Evolutionary conservation across 1,139 yeast genomes (phyloP), one percentile per base, ranked within the genome.

Genomic region (Saccharomyces hybrid): DNA sequence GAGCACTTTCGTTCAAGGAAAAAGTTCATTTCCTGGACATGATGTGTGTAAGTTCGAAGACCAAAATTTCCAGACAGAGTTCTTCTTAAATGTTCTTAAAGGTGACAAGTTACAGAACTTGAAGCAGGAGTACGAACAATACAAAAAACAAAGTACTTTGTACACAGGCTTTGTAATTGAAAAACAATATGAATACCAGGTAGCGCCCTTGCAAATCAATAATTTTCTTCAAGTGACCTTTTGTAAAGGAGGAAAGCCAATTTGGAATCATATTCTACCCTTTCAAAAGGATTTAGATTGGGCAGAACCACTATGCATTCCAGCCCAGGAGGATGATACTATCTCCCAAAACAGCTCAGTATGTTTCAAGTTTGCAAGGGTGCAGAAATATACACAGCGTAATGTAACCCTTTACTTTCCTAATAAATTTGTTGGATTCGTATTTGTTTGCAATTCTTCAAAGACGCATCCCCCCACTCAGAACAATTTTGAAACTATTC

Each of bases 281-380:
- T 65, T 28, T 64, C 75, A 14, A 69, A 73, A 55, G 0, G 79
- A 78, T 54, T 71, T 82, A 27, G 73, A 74, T 50, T 84, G 89
- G 88, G 73, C 72, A 0, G 66, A 57, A 3, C 80, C 84, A 3
- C 70, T 83, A 55, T 82, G 88, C 59, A 61, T 82, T 59, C 58
- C 42, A 32, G 34, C 31, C 16, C 52, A 16, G 59, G 58, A 19
- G 31, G 38, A 38, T 25, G 28, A 41, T 5, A 47, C 32, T 7
- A 16, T 14, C 1, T 38, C 58, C 3, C 55, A 60, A 9, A 56
- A 60, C 19, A 38, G 56, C 9, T 62, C 63, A 9, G 38, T 38
- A 0, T 84, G 89, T 59, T 84, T 77, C 62, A 82, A 84, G 58
- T 70, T 84, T 58, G 88, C 89, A 1, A 73, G 93, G 57, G 71